A percentile compares a stretch with the other conserved stretches of the same genome.
phyloP scores from a whole-genome alignment of 768 basidiomycete genomes.

The Infundibulicybe gibba region DNA sequence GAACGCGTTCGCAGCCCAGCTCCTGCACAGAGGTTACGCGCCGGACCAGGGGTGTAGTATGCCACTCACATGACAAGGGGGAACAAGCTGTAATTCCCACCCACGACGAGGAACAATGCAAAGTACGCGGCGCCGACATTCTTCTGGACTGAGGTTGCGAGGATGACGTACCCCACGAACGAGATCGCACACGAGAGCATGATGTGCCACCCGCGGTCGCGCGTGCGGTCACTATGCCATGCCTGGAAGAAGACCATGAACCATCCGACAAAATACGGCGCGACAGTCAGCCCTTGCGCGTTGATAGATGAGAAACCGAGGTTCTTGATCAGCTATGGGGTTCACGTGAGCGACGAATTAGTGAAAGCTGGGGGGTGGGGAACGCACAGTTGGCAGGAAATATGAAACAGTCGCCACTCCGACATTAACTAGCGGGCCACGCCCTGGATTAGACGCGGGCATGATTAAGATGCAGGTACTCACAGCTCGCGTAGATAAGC shows the following conservation, averaged over 20 bases:
- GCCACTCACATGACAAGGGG: constrained; percentile 51
- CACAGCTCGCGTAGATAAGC: constrained; percentile 50
- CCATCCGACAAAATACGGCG: constrained; percentile 57
- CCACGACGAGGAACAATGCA: constrained; percentile 53
- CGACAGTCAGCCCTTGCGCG: constrained; percentile 56
- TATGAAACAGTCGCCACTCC: constrained; percentile 56
- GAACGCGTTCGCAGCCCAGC: constrained; percentile 57
- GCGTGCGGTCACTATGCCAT: constrained; percentile 50
- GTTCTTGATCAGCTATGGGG: constrained; percentile 43
- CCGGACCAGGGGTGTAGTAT: not conserved
- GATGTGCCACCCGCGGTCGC: constrained; percentile 53
- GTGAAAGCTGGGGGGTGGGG: too few relatives aligned
- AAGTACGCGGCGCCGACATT: constrained; percentile 55
- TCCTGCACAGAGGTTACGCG: constrained; percentile 28
- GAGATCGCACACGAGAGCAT: constrained; percentile 45
- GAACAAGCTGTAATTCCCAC: constrained; percentile 51
- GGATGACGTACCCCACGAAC: constrained; percentile 50
- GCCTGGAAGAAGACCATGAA: constrained; percentile 52
- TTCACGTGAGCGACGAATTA: not conserved
- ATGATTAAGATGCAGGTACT: constrained; percentile 9
- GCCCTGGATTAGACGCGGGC: not conserved
- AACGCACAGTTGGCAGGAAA: constrained; percentile 48
- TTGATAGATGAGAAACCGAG: constrained; percentile 55
- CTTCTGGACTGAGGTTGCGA: constrained; percentile 47
- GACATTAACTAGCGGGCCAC: constrained; percentile 38